Base-by-base conservation (phyloP, 2,329 filamentous ascomycete genomes). In the Dactylellina parvicollis region DNA sequence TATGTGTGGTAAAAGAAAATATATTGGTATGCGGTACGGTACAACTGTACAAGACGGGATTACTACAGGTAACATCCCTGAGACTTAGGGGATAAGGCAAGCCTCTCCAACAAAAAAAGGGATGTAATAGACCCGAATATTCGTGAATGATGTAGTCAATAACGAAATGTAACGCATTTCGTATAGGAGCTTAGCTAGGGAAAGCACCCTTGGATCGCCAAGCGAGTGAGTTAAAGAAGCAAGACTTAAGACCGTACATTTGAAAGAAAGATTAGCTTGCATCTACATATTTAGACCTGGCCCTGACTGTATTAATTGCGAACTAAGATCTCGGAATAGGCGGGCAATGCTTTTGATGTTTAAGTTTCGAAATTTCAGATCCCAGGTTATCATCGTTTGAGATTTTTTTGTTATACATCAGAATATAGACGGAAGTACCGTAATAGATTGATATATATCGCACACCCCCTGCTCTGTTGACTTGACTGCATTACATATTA, bases 11-110 rank as follows among this genome's bases (percentile, higher is more conserved):
- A 26, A 34, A 26, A 30, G 26, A 61, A 46, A 64, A 38, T 32
- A 40, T 61, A 61, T 61, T 61, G 57, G 50, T 61, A 47, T 50
- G 57, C 57, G 28, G 57, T 61, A 61, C 57, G 44, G 26, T 59
- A 59, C 38, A 46, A 36, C 46, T 40, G 22, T 40, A 12, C 36
- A 40, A 40, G n/a, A n/a, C n/a, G n/a, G n/a, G n/a, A n/a, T n/a
- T n/a, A n/a, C n/a, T n/a, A n/a, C n/a, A n/a, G n/a, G n/a, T n/a
- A n/a, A n/a, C n/a, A n/a, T n/a, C n/a, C n/a, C n/a, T n/a, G n/a
- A n/a, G n/a, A n/a, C n/a, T n/a, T n/a, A n/a, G n/a, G n/a, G n/a
- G n/a, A n/a, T n/a, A n/a, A n/a, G n/a, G n/a, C n/a, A n/a, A n/a
- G n/a, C n/a, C n/a, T n/a, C n/a, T n/a, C n/a, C n/a, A n/a, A n/a